Percentiles rank a stretch among this genome's conserved stretches.
Evolutionary conservation across 208 protist genomes (phyloP).

Genomic region (Porcisia hertigi): DNA sequence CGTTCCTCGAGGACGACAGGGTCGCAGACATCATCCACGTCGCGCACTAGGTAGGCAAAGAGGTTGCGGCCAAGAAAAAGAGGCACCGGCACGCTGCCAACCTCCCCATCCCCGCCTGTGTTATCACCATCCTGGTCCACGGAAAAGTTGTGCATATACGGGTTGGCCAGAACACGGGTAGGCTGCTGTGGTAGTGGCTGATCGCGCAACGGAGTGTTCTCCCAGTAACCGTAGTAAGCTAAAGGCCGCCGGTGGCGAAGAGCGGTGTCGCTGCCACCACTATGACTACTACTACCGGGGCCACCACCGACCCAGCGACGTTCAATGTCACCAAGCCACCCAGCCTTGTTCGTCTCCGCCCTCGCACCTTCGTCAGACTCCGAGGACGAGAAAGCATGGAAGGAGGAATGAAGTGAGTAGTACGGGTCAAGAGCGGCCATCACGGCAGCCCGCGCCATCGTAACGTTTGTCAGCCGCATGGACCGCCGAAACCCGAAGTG

Average conservation of each 20-base stretch:
- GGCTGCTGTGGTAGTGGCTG: slow-evolving; percentile 49
- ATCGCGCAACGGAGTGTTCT: slow-evolving; percentile 50
- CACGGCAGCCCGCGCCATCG: slow-evolving; percentile 42
- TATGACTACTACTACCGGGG: background rate
- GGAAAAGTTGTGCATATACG: slow-evolving; percentile 17
- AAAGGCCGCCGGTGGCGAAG: slow-evolving; percentile 1
- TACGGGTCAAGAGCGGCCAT: slow-evolving; percentile 37
- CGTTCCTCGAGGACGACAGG: slow-evolving; percentile 61
- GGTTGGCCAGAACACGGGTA: slow-evolving; percentile 45
- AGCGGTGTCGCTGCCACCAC: background rate
- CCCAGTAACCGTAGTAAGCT: slow-evolving; percentile 70
- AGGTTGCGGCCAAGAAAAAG: slow-evolving; percentile 72
- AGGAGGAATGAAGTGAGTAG: background rate
- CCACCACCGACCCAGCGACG: background rate
- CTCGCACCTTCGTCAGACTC: background rate
- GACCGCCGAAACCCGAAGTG: slow-evolving; percentile 75
- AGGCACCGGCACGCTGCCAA: slow-evolving; percentile 17
- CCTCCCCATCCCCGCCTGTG: slow-evolving; percentile 2
- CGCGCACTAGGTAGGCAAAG: slow-evolving; percentile 64
- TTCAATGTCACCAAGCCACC: slow-evolving; percentile 9
- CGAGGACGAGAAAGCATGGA: background rate
- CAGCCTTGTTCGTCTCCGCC: background rate
- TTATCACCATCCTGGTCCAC: background rate
- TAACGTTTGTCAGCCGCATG: slow-evolving; percentile 40
- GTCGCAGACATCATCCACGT: slow-evolving; percentile 82